Conservation (phyloP, 1,284 basidiomycete species). For the Hemileccinum hortonii region DNA sequence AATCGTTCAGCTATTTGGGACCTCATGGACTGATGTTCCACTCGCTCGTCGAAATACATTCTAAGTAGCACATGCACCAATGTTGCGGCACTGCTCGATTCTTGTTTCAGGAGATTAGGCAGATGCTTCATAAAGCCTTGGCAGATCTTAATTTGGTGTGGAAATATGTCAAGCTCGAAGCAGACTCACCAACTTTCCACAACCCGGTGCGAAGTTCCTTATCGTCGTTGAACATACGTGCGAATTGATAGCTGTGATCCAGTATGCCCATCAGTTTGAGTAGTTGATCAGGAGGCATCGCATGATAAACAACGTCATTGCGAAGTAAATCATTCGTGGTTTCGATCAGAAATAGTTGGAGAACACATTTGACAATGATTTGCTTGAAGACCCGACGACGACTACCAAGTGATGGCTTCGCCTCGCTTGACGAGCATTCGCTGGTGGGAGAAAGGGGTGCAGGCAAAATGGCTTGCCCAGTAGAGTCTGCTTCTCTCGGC, state of each 20-base stretch:
- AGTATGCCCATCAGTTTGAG: conserved; percentile 92
- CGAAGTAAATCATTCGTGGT: conserved; percentile 95
- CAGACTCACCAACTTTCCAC: conserved; percentile 95
- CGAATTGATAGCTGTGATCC: conserved; percentile 97
- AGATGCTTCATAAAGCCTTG: conserved; percentile 99
- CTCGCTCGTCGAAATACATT: conserved; percentile 93
- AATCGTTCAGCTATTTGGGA: conserved; percentile 86
- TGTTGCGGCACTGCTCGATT: conserved; percentile 95
- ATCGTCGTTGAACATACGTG: conserved; percentile 96
- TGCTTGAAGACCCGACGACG: conserved; percentile 95
- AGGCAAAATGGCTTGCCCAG: conserved; percentile 71
- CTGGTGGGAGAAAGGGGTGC: conserved; percentile 71
- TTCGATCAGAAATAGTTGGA: conserved; percentile 96
- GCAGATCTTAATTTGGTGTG: conserved; percentile 2
- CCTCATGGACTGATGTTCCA: conserved; percentile 79
- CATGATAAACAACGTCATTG: conserved; percentile 88
- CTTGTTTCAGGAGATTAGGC: conserved; percentile 97
- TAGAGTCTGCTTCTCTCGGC: conserved; percentile 42
- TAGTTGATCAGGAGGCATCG: conserved; percentile 92
- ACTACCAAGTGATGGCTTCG: conserved; percentile 59
- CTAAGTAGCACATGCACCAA: conserved; percentile 88
- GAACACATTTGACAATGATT: conserved; percentile 99
- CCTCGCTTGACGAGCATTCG: conserved; percentile 49
- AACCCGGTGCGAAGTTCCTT: conserved; percentile 95
- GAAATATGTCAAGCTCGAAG: conserved; percentile 1